Evolutionary conservation across 805 yeast genomes (phyloP).

Genomic region (Zygosaccharomyces lentus): DNA sequence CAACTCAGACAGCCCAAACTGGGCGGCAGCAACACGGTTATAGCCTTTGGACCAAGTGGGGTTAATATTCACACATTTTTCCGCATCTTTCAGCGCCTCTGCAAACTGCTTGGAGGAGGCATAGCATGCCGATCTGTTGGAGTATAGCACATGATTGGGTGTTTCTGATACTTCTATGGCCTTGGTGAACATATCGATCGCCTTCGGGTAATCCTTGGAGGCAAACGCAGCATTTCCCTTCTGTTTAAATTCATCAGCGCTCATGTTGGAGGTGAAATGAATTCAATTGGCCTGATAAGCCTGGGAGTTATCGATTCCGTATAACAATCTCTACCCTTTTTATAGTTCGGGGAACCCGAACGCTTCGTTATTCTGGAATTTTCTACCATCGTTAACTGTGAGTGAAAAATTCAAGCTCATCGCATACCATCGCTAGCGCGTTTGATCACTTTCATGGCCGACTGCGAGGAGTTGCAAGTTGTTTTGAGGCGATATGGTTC

Average conservation of each 20-base stretch:
- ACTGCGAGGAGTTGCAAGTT: neutral
- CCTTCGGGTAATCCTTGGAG: constrained; percentile 76
- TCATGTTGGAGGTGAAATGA: constrained; percentile 29
- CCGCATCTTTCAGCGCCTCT: constrained; percentile 79
- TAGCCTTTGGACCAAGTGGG: constrained; percentile 94
- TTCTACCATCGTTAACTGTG: constrained; percentile 13
- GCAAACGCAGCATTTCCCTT: constrained; percentile 92
- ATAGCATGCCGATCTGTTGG: constrained; percentile 90
- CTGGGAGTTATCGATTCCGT: neutral
- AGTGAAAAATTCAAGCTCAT: constrained; percentile 16
- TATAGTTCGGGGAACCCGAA: constrained; percentile 8
- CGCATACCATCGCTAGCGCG: constrained; percentile 5
- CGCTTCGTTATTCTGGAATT: constrained; percentile 15
- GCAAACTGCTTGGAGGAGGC: constrained; percentile 72
- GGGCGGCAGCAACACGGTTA: constrained; percentile 90
- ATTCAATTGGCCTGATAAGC: neutral
- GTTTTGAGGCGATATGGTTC: constrained; percentile 9
- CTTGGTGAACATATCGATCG: constrained; percentile 73
- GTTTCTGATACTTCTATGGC: constrained; percentile 79
- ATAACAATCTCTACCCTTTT: constrained; percentile 5
- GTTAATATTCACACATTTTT: constrained; percentile 74
- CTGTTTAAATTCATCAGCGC: constrained; percentile 77
- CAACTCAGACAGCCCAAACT: constrained; percentile 75
- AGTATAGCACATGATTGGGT: constrained; percentile 89
- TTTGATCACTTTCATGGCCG: neutral